phyloP scores from a whole-genome alignment of 345 rosid genomes.

The Lagerstroemia speciosa region DNA sequence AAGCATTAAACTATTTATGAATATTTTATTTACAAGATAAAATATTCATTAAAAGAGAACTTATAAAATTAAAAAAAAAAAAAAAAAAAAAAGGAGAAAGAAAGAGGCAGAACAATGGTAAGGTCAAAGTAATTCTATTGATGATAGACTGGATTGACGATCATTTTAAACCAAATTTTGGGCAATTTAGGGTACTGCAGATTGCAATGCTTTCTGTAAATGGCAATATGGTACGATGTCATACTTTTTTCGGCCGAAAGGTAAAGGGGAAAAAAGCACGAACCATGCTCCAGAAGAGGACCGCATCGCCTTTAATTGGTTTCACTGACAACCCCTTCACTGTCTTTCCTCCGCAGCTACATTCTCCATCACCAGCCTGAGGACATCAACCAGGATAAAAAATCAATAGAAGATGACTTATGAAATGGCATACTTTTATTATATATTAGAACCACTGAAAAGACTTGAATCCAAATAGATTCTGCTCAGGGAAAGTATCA shows the following conservation, averaged over 20 bases:
- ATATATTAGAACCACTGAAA: background rate
- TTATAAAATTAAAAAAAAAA: background rate
- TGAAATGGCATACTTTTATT: too few species aligned
- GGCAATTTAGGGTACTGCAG: too few species aligned
- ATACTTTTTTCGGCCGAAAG: too few species aligned
- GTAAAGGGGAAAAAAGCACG: constrained; percentile 20
- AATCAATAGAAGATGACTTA: background rate
- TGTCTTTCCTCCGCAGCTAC: constrained; percentile 76
- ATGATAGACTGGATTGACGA: background rate
- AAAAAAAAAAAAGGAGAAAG: background rate
- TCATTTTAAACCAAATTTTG: background rate
- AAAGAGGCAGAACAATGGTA: too few species aligned
- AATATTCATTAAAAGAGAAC: too few species aligned
- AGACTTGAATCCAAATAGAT: background rate
- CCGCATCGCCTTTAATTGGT: constrained; percentile 82
- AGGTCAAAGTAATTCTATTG: background rate
- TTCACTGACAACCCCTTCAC: constrained; percentile 76
- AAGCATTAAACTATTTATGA: too few species aligned
- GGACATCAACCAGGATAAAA: background rate
- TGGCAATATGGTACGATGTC: too few species aligned
- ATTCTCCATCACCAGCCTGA: constrained; percentile 82
- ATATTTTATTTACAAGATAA: too few species aligned
- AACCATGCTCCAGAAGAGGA: constrained; percentile 99
- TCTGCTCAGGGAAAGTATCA: background rate
- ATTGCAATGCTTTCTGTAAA: background rate